Conservation (phyloP, 129 eudicot species). For the Flaveria sonorensis region DNA sequence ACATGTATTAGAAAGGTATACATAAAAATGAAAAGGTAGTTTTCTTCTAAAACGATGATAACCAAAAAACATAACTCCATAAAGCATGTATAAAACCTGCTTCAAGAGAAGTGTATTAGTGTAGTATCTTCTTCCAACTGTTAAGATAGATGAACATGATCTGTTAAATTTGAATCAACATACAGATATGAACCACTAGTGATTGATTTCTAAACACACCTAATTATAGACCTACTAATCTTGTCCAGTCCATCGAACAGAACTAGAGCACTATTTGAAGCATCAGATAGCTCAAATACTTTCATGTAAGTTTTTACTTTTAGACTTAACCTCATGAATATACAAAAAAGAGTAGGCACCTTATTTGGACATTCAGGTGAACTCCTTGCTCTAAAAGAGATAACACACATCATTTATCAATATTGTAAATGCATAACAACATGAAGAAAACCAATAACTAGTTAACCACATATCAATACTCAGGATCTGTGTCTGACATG, state of each 20-base stretch:
- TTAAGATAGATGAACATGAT: neutral
- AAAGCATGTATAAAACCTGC: conserved; percentile 3
- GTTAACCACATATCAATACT: neutral
- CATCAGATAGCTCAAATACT: conserved; percentile 10
- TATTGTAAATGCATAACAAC: neutral
- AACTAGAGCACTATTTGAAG: conserved; percentile 3
- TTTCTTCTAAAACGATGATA: neutral
- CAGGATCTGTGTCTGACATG: neutral
- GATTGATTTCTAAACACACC: conserved; percentile 12
- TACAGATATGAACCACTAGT: neutral
- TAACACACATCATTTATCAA: neutral
- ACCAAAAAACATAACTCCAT: neutral
- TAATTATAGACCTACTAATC: conserved; percentile 3
- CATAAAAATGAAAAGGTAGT: neutral
- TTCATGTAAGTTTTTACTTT: neutral
- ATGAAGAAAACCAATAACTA: neutral
- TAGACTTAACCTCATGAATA: neutral
- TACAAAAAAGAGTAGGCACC: neutral
- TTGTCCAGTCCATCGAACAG: neutral
- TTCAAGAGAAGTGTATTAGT: conserved; percentile 5
- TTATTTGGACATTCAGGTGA: neutral
- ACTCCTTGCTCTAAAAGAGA: neutral
- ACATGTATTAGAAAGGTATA: neutral
- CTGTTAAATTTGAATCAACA: neutral
- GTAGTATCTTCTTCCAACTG: conserved; percentile 8